Evolutionary conservation across 768 basidiomycete species (phyloP).

Genomic region (Rhodotorula sphaerocarpa): DNA sequence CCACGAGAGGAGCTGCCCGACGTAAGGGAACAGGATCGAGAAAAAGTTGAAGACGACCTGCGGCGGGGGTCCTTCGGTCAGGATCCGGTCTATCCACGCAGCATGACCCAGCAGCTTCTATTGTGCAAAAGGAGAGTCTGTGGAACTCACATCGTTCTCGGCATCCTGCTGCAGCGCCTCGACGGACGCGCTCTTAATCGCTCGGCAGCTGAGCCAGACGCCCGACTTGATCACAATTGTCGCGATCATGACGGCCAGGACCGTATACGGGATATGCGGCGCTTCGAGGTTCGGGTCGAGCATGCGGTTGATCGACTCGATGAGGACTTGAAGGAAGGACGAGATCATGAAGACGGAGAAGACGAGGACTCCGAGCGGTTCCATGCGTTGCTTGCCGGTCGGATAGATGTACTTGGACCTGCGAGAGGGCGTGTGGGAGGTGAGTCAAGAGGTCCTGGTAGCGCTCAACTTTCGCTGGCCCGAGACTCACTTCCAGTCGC

Average conservation of each 20-base stretch:
- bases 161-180: constrained; percentile 47
- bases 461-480: too few species aligned
- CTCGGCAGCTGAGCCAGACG: constrained; percentile 25
- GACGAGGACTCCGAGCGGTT: constrained; percentile 46
- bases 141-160: constrained; percentile 45
- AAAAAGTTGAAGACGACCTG: constrained; percentile 45
- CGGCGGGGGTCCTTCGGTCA: neutral
- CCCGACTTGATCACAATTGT: constrained; percentile 44
- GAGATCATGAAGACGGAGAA: constrained; percentile 47
- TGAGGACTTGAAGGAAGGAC: constrained; percentile 42
- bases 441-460: too few species aligned
- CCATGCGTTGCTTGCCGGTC: constrained; percentile 36
- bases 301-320: constrained; percentile 44
- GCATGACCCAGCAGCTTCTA: too few species aligned
- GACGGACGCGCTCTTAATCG: constrained; percentile 38
- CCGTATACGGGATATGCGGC: constrained; percentile 30
- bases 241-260: constrained; percentile 40
- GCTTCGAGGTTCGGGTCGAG: constrained; percentile 33
- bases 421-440: too few species aligned
- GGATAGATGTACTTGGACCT: constrained; percentile 24
- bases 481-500: constrained; percentile 15
- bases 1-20: constrained; percentile 38
- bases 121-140: too few species aligned
- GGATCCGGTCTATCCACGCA: too few species aligned
- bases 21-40: constrained; percentile 44